Evolutionary conservation across 2,329 filamentous ascomycete species (phyloP), one percentile per base, ranked within the genome.

Genomic region (Aspergillus hortae): DNA sequence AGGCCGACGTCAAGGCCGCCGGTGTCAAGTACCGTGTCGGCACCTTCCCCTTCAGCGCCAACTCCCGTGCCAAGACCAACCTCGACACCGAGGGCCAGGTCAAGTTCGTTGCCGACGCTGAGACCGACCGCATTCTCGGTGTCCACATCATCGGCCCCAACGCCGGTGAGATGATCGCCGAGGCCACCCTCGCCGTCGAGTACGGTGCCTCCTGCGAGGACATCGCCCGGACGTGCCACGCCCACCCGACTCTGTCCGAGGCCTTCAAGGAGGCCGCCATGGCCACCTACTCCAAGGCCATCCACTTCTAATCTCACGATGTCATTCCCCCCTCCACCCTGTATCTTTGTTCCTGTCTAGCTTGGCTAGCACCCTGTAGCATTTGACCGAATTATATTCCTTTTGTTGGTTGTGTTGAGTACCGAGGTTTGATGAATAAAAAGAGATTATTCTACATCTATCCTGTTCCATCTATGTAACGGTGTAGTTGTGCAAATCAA

Each of bases 191-290:
- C 67, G 94, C 94, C 52, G 80, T 99, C 46, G 94, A 99, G 79
- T 99, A 99, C 69, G 94, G 94, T 60, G 94, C 94, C 27, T 94
- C 89, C 60, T 92, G 86, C 66, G 94, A 99, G 79, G 94, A 96
- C 74, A 90, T 96, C 69, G 91, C 88, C 56, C 85, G 94, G 69
- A 97, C 94, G 59, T 94, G 90, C 76, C 94, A 99, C 77, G 94
- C 94, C 51, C 94, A 99, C 78, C 94, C 94, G 51, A 96, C 92
- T 47, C 82, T 99, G 55, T 86, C 92, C 21, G 94, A 99, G 80
- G 94, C 94, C 42, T 97, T 99, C 84, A 99, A 99, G 83, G 94
- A 99, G 84, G 94, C 94, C 67, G 94, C 94, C 63, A 97, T 99
- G 94, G 89, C 90, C 57, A 96, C 92, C 46, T 91, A 95, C 79